These are phyloP conservation scores for Brassica carinata DNA, from an alignment of 345 rosid genomes.

Conservation along the genomic window DNA sequence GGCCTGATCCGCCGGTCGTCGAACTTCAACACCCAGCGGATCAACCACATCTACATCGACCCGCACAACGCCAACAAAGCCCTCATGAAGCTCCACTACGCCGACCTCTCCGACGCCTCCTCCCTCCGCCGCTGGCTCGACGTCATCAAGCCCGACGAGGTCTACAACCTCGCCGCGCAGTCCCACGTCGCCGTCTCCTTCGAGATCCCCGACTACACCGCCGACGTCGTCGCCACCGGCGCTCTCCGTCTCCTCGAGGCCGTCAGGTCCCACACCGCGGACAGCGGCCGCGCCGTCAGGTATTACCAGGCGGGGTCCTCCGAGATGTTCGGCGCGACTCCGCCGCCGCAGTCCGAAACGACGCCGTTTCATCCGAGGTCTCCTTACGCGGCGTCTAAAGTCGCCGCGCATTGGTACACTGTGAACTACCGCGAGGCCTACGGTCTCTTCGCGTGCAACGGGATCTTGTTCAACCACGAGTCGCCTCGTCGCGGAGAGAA, in stretches of 20 bases:
- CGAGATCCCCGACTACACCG: constrained; percentile 89
- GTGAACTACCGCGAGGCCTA: constrained; percentile 95
- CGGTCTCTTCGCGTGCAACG: constrained; percentile 85
- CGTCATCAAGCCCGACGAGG: constrained; percentile 77
- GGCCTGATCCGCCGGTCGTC: constrained; percentile 92
- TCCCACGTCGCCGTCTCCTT: constrained; percentile 89
- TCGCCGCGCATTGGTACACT: constrained; percentile 98
- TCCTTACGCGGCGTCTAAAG: constrained; percentile 92
- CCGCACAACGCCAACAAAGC: constrained; percentile 84
- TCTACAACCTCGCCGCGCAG: constrained; percentile 90
- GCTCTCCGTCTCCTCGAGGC: constrained; percentile 91
- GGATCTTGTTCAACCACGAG: constrained; percentile 90
- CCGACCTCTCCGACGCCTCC: constrained; percentile 80
- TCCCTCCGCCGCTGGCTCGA: constrained; percentile 93
- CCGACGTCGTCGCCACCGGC: constrained; percentile 88
- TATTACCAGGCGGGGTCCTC: constrained; percentile 97
- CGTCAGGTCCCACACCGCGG: constrained; percentile 76
- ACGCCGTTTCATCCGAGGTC: constrained; percentile 95
- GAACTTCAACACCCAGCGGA: constrained; percentile 88
- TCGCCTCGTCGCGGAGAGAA: constrained; percentile 94
- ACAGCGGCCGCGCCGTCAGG: constrained; percentile 65
- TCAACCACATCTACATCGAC: constrained; percentile 90
- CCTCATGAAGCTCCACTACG: constrained; percentile 78
- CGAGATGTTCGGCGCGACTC: constrained; percentile 95
- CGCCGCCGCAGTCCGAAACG: constrained; percentile 84